Evolutionary conservation across 768 basidiomycete species (phyloP), one percentile per base, ranked within the genome.

Genomic region (Leccinum disarticulatum): DNA sequence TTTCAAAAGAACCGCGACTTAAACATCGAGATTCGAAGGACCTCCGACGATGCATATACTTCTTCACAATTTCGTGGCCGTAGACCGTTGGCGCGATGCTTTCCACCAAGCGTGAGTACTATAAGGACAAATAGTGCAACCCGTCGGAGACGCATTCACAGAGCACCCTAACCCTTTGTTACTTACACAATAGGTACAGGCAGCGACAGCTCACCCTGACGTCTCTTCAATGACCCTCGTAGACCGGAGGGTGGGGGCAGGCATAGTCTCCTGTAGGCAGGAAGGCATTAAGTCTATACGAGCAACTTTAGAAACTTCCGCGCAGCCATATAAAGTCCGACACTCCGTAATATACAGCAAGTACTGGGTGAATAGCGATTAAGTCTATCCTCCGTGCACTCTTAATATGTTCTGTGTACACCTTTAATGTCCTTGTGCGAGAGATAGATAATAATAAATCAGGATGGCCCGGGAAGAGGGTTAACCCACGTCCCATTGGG

Each of bases 41-140:
- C 98, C 97, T 41, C 97, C 96, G 56, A 99, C 88, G 56, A 98
- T 94, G 70, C 96, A 98, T 55, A 99, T 95, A 66, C 72, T 99
- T 98, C 80, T 99, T 98, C 67, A 98, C 95, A 54, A 98, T 95
- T 70, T 99, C 97, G 70, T 98, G 97, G 1, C 96, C 97, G 68
- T 98, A 98, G 2, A 99, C 96, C 0, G 97, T 98, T 3, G 97
- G 97, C 1, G 97, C 97, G 61, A 98, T 96, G 68, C 91, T 94
- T 22, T 22, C 22, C 22, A 22, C 22, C 22, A 22, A 22, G 22
- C 22, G 22, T 22, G 22, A 22, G 22, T 22, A 22, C 22, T 22
- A 22, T 22, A 22, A 22, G 22, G 22, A 22, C 22, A 22, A 22
- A 22, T 22, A 22, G 22, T 22, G 22, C 22, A 22, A 22, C 22